Evolutionary conservation across 495 filamentous ascomycete species (phyloP).

Genomic region (Hyphodiscus hymeniophilus): DNA sequence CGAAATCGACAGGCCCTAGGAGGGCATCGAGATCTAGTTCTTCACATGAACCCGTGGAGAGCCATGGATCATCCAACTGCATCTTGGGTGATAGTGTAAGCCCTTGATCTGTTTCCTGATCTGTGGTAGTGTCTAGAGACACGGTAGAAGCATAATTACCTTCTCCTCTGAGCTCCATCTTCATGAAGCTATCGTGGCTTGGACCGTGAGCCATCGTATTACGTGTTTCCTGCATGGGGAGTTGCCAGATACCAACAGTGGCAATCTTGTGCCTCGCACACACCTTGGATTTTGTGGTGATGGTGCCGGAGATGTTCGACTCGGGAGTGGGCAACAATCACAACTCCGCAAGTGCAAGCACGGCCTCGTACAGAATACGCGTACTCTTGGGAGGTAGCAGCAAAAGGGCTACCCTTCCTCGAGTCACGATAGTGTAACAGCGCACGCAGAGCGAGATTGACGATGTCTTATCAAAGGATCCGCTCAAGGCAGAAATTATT

Average conservation of each 20-base stretch:
- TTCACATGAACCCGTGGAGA: background rate
- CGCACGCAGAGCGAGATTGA: too few species aligned
- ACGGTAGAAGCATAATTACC: constrained; percentile 5
- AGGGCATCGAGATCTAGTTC: constrained; percentile 1
- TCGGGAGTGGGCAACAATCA: too few species aligned
- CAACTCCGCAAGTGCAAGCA: too few species aligned
- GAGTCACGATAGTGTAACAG: too few species aligned
- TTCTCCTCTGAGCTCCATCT: background rate
- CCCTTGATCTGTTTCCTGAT: background rate
- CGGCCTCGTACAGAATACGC: too few species aligned
- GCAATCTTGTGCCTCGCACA: too few species aligned
- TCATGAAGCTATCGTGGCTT: background rate
- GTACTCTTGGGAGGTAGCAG: too few species aligned
- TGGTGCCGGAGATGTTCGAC: background rate
- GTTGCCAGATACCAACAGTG: too few species aligned
- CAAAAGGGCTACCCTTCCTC: too few species aligned
- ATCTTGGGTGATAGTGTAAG: constrained; percentile 6
- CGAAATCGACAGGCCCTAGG: background rate
- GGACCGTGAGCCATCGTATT: background rate
- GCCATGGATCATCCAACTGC: background rate
- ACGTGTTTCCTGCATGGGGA: background rate
- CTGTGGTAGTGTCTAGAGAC: background rate
- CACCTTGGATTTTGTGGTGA: background rate
- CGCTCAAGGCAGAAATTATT: too few species aligned
- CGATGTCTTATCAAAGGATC: too few species aligned